These are phyloP conservation scores for Colletotrichum shisoi DNA, from an alignment of 2,329 filamentous ascomycete species.

Conservation along the genomic window DNA sequence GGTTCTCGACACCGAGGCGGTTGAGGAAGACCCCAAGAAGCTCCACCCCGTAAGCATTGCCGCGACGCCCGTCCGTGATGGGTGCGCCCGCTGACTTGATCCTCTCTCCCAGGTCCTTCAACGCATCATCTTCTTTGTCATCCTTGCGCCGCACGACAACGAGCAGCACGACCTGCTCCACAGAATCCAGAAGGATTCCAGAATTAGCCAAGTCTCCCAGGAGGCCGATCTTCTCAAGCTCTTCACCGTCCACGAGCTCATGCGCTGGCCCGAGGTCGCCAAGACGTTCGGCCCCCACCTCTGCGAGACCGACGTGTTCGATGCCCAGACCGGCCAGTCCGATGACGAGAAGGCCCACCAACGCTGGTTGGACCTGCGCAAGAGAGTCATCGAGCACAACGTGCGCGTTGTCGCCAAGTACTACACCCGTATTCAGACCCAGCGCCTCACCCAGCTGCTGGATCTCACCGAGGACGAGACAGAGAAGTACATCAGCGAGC, in stretches of 20 bases:
- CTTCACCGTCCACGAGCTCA: constrained; percentile 94
- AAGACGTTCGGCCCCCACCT: constrained; percentile 89
- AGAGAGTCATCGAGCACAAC: constrained; percentile 99
- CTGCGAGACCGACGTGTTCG: constrained; percentile 89
- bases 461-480: constrained; percentile 95
- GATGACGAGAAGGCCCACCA: constrained; percentile 81
- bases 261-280: constrained; percentile 96
- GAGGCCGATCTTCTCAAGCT: constrained; percentile 90
- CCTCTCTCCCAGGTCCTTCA: constrained; percentile 76
- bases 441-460: constrained; percentile 85
- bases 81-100: background rate
- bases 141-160: constrained; percentile 96
- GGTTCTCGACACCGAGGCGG: constrained; percentile 93
- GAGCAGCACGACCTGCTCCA: constrained; percentile 97
- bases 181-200: constrained; percentile 84
- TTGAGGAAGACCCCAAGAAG: constrained; percentile 87
- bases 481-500: constrained; percentile 97
- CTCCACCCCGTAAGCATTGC: constrained; percentile 75
- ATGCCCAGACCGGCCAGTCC: constrained; percentile 68
- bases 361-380: constrained; percentile 93
- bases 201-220: constrained; percentile 77
- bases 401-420: constrained; percentile 97
- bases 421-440: constrained; percentile 96
- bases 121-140: constrained; percentile 96
- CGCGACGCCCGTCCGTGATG: background rate